Evolutionary conservation across 163 green algal species (phyloP).

Genomic region (Chlamydomonas reinhardtii): DNA sequence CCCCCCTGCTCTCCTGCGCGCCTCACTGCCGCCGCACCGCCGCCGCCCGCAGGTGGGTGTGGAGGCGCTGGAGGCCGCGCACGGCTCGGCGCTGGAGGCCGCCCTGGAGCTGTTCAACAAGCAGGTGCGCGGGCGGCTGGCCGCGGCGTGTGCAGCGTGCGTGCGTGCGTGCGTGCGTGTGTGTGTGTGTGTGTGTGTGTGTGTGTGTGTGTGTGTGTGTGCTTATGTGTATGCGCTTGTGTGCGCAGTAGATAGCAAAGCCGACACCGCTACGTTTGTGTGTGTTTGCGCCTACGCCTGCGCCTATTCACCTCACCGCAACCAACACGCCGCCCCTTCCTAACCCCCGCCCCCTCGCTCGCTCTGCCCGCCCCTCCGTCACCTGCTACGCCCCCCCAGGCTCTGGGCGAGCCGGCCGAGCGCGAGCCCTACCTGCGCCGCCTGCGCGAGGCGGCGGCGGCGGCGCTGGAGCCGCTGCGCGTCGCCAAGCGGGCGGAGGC

Average conservation of each 20-base stretch:
- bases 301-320: neutral
- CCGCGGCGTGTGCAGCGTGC: too few relatives aligned
- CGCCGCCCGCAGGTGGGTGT: neutral
- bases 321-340: neutral
- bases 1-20: too few relatives aligned
- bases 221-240: too few relatives aligned
- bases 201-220: too few relatives aligned
- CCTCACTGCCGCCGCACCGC: neutral
- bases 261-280: too few relatives aligned
- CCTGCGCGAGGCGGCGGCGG: conserved; percentile 20
- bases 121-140: conserved; percentile 35
- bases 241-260: too few relatives aligned
- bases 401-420: conserved; percentile 17
- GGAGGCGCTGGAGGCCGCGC: conserved; percentile 34
- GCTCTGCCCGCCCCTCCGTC: neutral
- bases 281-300: too few relatives aligned
- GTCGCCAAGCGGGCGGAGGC: conserved; percentile 15
- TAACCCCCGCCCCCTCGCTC: neutral
- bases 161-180: too few relatives aligned
- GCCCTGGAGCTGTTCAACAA: conserved; percentile 25
- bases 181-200: too few relatives aligned
- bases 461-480: neutral
- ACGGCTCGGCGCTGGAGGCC: conserved; percentile 19
- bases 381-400: neutral
- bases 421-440: conserved; percentile 12